Conservation (phyloP, 495 filamentous ascomycete species). For the Sphaerosporella brunnea region DNA sequence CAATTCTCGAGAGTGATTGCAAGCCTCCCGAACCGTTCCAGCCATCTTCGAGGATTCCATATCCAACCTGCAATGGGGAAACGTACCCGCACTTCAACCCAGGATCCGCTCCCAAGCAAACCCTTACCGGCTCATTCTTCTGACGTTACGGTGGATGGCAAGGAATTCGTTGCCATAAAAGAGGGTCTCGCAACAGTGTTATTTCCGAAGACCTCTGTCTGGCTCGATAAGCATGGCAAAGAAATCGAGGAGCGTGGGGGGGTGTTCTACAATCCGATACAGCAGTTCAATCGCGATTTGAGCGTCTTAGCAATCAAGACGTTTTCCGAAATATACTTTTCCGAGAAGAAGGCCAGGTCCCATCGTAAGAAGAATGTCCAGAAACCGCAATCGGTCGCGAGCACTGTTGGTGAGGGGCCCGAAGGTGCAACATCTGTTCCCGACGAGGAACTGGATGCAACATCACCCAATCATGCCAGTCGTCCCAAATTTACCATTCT, state of each 20-base stretch:
- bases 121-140: constrained; percentile 16
- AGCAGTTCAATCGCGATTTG: constrained; percentile 94
- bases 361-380: constrained; percentile 25
- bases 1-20: too few species aligned
- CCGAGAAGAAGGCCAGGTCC: constrained; percentile 31
- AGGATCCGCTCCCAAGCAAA: constrained; percentile 8
- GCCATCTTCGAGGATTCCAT: constrained; percentile 10
- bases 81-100: constrained; percentile 10
- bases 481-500: constrained; percentile 53
- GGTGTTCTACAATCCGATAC: constrained; percentile 97
- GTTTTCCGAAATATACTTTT: constrained; percentile 52
- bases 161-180: constrained; percentile 42
- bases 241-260: constrained; percentile 39
- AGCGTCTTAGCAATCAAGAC: constrained; percentile 78
- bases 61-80: constrained; percentile 20
- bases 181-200: constrained; percentile 55
- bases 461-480: too few species aligned
- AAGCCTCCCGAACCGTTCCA: too few species aligned
- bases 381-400: not conserved
- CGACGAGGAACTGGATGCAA: too few species aligned
- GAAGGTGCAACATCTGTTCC: too few species aligned
- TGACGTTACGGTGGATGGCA: constrained; percentile 30
- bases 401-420: too few species aligned
- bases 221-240: constrained; percentile 27
- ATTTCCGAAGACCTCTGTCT: constrained; percentile 32